A percentile compares a stretch with the other conserved stretches of the same genome.
Conservation (phyloP, 441 rosid genomes). For the Hypseocharis bilobata region DNA sequence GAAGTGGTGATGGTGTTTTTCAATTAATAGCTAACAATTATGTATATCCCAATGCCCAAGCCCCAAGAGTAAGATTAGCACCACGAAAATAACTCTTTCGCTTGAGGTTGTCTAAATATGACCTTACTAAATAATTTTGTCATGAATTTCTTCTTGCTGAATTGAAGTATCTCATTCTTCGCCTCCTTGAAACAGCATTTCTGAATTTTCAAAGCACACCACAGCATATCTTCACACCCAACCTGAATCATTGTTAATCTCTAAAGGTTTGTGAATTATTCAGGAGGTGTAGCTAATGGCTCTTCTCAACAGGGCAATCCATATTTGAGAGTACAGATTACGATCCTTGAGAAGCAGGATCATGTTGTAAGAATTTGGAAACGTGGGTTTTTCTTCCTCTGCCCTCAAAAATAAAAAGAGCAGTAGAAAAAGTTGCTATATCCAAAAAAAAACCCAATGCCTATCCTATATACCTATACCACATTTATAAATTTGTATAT, state of each 20-base stretch:
- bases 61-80: not conserved
- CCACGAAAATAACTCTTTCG: not conserved
- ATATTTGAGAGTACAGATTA: not conserved
- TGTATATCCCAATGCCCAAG: not conserved
- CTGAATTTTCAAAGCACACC: too few species aligned
- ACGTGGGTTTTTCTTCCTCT: too few species aligned
- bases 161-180: not conserved
- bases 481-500: not conserved
- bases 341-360: not conserved
- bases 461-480: not conserved
- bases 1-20: too few species aligned
- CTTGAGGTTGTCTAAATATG: not conserved
- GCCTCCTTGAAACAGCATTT: too few species aligned
- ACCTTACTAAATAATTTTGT: not conserved
- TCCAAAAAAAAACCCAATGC: too few species aligned
- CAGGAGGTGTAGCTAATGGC: not conserved
- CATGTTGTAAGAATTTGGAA: too few species aligned
- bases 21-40: not conserved
- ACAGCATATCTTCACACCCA: too few species aligned
- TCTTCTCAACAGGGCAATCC: not conserved
- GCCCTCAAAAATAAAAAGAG: too few species aligned
- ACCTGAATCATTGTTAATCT: too few species aligned
- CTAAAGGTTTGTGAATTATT: too few species aligned
- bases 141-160: not conserved
- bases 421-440: too few species aligned